Base-by-base conservation (phyloP, 2,329 filamentous ascomycete genomes). In the Cladosporium sp. region DNA sequence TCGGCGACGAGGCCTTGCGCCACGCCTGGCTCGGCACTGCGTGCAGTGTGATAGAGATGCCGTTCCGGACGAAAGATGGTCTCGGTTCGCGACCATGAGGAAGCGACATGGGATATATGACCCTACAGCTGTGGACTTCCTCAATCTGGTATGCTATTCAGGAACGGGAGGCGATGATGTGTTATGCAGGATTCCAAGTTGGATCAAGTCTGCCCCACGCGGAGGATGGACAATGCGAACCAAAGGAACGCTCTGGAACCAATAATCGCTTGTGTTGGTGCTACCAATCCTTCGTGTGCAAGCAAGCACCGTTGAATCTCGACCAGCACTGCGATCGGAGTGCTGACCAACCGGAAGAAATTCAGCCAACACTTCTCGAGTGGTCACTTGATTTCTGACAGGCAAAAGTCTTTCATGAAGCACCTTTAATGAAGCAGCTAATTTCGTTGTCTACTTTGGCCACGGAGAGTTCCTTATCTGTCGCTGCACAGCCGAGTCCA, bases 221-320 rank as follows among this genome's bases (percentile, higher is more conserved):
- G 16, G 16, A 18, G 58, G 37, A 57, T 55, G 16, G 40, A 55
- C n/a, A 31, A 21, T 23, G 52, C 59, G 44, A 62, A 37, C 40
- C 40, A 21, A 46, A 10, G 40, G n/a, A 62, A 18, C 18, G 33
- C 18, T 26, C 33, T 26, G 33, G 35, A 46, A 33, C 61, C 61
- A 63, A 46, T 46, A 46, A 63, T 49, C 50, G 61, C 18, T n/a
- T 31, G 29, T 40, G 31, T 63, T 63, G 35, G 61, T 56, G 49
- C 50, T 10, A 63, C 61, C 50, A 33, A 33, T 56, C 35, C 23
- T 62, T 55, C 31, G 8, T 62, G 46, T 55, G n/a, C 46, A 33
- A 40, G 58, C 28, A 31, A 53, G 40, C 26, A 61, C 16, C 40
- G n/a, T 46, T 46, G n/a, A 46, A 21, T 46, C 40, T 46, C 40